A percentile compares a stretch with the other conserved stretches of the same genome.
phyloP scores from a whole-genome alignment of 148 eudicot species.

The Silene latifolia region DNA sequence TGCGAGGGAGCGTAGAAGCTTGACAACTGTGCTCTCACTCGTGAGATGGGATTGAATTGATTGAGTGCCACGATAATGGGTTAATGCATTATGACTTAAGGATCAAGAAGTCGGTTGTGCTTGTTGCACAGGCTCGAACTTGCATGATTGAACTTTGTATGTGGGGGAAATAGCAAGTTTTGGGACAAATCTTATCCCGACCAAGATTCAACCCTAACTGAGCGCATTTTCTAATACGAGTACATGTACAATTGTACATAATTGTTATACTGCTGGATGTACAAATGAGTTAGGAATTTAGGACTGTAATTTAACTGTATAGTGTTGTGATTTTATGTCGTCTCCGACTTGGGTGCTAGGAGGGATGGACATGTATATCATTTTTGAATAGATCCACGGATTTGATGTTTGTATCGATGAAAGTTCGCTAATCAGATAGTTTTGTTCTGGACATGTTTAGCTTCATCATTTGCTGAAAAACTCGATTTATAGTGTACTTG shows the following conservation, averaged over 20 bases:
- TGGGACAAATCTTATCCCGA: neutral
- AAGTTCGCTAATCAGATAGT: neutral
- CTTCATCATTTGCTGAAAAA: neutral
- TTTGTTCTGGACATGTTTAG: neutral
- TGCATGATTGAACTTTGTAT: too few species aligned
- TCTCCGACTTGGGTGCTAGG: neutral
- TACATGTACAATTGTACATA: neutral
- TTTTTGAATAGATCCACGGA: neutral
- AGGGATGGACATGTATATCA: neutral
- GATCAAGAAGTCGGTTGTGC: neutral
- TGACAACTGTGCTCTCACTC: slow-evolving; percentile 40
- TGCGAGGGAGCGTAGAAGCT: slow-evolving; percentile 21
- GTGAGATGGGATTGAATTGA: neutral
- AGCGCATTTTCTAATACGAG: neutral
- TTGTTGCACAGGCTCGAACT: neutral
- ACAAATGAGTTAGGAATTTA: neutral
- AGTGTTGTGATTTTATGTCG: neutral
- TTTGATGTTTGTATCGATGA: neutral
- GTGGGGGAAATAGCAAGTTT: too few species aligned
- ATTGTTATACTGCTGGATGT: neutral
- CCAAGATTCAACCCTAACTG: neutral
- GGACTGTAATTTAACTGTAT: neutral
- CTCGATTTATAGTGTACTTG: too few species aligned
- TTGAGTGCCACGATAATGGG: neutral
- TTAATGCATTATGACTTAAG: neutral